These are phyloP conservation scores for Diplosphaera chodatii DNA, from an alignment of 139 green algal species.

Conservation along the genomic window DNA sequence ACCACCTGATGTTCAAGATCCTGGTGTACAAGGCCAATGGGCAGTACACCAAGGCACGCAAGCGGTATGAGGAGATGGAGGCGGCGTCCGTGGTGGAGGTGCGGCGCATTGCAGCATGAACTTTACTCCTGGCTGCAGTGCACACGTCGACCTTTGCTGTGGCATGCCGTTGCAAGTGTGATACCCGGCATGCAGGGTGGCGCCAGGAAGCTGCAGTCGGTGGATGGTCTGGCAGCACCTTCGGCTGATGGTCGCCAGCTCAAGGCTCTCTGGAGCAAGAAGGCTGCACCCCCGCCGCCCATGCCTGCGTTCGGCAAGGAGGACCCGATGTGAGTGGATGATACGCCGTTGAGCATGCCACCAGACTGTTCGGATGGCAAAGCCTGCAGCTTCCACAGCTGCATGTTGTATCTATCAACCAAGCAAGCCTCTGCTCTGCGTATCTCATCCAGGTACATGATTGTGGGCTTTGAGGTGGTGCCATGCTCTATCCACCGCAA, in stretches of 20 bases:
- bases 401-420: too few relatives aligned
- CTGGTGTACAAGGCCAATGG: slow-evolving; percentile 80
- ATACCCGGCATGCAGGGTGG: slow-evolving; percentile 6
- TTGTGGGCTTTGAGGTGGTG: slow-evolving; percentile 90
- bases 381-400: too few relatives aligned
- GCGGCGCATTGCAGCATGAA: not conserved
- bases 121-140: too few relatives aligned
- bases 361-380: too few relatives aligned
- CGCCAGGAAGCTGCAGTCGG: slow-evolving; percentile 13
- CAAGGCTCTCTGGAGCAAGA: not conserved
- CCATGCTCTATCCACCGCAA: slow-evolving; percentile 75
- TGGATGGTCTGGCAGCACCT: not conserved
- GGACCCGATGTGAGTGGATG: slow-evolving; percentile 3
- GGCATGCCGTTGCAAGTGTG: too few relatives aligned
- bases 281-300: not conserved
- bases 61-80: slow-evolving; percentile 37
- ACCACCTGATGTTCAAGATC: slow-evolving; percentile 94
- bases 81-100: slow-evolving; percentile 36
- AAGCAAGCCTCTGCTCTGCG: not conserved
- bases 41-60: slow-evolving; percentile 43
- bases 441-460: slow-evolving; percentile 48
- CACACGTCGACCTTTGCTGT: too few relatives aligned
- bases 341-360: too few relatives aligned
- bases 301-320: not conserved
- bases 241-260: not conserved